A percentile compares a stretch with the other conserved stretches of the same genome.
These are phyloP conservation scores for Hyphopichia khmerensis DNA, from an alignment of 1,139 yeast genomes.

Conservation along the genomic window DNA sequence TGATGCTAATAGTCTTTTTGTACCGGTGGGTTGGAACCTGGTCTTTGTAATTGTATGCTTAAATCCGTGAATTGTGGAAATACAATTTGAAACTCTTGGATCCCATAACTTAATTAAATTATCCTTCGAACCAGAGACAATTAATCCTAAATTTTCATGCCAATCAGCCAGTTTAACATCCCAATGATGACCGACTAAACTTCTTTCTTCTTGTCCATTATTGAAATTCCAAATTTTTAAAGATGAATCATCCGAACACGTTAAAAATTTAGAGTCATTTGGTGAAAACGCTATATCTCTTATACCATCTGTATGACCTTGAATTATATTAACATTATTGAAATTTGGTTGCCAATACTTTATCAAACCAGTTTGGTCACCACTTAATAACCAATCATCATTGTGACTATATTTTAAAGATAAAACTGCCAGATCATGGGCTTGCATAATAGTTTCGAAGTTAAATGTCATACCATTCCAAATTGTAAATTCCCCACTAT, in stretches of 20 bases:
- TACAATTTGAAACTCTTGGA: constrained; percentile 73
- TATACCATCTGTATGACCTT: constrained; percentile 79
- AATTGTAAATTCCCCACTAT: constrained; percentile 92
- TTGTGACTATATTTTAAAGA: constrained; percentile 81
- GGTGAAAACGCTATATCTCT: constrained; percentile 90
- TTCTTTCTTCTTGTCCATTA: constrained; percentile 81
- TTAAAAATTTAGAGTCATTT: constrained; percentile 83
- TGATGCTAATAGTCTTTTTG: constrained; percentile 73
- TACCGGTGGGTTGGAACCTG: constrained; percentile 73
- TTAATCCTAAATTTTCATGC: constrained; percentile 86
- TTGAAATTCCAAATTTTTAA: constrained; percentile 93
- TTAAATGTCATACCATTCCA: constrained; percentile 97
- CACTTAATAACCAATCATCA: constrained; percentile 92
- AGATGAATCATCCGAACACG: constrained; percentile 89
- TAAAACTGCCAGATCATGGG: constrained; percentile 89
- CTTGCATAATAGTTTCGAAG: constrained; percentile 97
- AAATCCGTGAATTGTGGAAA: constrained; percentile 84
- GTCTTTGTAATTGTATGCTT: constrained; percentile 90
- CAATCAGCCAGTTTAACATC: constrained; percentile 97
- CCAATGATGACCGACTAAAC: constrained; percentile 94
- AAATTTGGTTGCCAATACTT: constrained; percentile 98
- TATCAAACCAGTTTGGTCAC: constrained; percentile 87
- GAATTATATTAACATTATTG: constrained; percentile 85
- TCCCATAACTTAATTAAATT: constrained; percentile 94
- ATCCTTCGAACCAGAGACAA: constrained; percentile 90